Evolutionary conservation across 345 rosid species (phyloP).

Genomic region (Clausena lansium): DNA sequence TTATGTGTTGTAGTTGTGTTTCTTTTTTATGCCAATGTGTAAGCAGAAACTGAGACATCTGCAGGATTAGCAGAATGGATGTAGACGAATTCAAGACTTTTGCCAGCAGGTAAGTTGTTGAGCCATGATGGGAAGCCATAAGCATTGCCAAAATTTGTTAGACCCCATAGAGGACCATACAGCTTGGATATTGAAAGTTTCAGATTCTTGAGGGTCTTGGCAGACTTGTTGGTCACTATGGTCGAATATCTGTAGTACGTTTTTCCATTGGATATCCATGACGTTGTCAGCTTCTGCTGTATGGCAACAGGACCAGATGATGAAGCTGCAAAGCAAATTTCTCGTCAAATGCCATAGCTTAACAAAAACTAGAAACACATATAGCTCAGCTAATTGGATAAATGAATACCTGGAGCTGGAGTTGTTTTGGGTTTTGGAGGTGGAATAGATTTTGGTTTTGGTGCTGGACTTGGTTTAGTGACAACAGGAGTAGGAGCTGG

Average conservation of each 20-base stretch:
- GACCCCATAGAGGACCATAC: constrained; percentile 96
- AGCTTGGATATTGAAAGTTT: constrained; percentile 72
- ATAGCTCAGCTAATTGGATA: background rate
- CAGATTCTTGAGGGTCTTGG: constrained; percentile 56
- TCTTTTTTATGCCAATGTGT: constrained; percentile 56
- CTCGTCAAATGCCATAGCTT: background rate
- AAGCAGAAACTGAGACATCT: constrained; percentile 64
- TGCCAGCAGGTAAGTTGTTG: constrained; percentile 58
- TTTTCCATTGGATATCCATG: constrained; percentile 72
- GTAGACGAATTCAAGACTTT: constrained; percentile 85
- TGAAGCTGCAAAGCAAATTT: constrained; percentile 37
- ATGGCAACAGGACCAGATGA: constrained; percentile 61
- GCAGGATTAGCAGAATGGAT: constrained; percentile 77
- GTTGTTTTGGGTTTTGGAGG: constrained; percentile 39
- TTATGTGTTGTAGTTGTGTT: constrained; percentile 13
- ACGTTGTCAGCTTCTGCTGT: constrained; percentile 67
- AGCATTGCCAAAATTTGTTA: constrained; percentile 48
- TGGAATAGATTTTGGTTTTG: constrained; percentile 40
- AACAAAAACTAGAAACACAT: background rate
- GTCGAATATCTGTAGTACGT: constrained; percentile 85
- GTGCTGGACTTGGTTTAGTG: constrained; percentile 40
- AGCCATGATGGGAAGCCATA: constrained; percentile 82
- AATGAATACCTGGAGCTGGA: constrained; percentile 61
- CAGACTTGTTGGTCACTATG: constrained; percentile 69
- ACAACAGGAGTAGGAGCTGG: constrained; percentile 48